Conservation (phyloP, 179 eudicot species). For the Spinacia oleracea region DNA sequence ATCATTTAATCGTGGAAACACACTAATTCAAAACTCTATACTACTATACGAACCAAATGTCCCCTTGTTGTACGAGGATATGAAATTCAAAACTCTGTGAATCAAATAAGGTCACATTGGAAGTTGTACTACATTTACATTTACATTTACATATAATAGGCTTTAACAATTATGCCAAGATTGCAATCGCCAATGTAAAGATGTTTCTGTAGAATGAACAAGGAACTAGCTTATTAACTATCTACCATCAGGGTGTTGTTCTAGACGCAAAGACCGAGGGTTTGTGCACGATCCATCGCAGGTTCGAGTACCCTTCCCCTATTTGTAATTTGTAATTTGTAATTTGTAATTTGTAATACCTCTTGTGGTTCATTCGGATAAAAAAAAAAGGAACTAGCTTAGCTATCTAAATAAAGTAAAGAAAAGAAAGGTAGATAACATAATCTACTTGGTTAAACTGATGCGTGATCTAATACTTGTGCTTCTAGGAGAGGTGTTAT, state of each 20-base stretch:
- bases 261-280: too few relatives aligned
- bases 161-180: neutral
- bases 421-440: neutral
- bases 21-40: too few relatives aligned
- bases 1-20: too few relatives aligned
- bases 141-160: too few relatives aligned
- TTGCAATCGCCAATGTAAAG: neutral
- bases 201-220: neutral
- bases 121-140: neutral
- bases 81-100: too few relatives aligned
- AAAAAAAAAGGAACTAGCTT: neutral
- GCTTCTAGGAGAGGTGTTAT: conserved; percentile 15
- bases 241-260: too few relatives aligned
- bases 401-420: neutral
- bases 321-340: too few relatives aligned
- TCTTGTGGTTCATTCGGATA: too few relatives aligned
- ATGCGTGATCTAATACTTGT: conserved; percentile 8
- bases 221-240: neutral
- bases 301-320: too few relatives aligned
- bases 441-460: conserved; percentile 1
- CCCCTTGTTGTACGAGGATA: too few relatives aligned
- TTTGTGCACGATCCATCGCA: too few relatives aligned
- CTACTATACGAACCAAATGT: too few relatives aligned
- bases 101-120: neutral
- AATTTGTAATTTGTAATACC: neutral